Base-by-base conservation (phyloP, 1,139 yeast species). In the Sugiyamaella castrensis region DNA sequence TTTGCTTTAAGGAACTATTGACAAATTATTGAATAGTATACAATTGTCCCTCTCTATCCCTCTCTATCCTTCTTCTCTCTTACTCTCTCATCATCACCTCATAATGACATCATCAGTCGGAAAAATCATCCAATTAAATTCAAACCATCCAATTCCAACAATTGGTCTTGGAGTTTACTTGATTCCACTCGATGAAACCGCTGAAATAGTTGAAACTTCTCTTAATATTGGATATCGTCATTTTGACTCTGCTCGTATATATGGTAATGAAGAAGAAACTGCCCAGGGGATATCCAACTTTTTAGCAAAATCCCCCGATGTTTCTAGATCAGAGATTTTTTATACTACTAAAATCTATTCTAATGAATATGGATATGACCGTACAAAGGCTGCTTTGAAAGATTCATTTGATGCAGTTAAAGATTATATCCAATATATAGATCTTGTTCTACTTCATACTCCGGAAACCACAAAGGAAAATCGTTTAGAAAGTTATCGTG, bases 291-390 rank as follows among this genome's bases (percentile, higher is more conserved):
- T 81, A 30, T 67, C 73, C 4, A 57, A 63, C 29, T 76, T 71
- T 57, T 59, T 77, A 39, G 62, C 68, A 46, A 73, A 71, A 13
- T 58, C 64, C 52, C 68, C 69, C 5, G 15, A 41, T 34, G 57
- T 54, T 28, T 41, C 46, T 27, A 68, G 94, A 43, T 71, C 70
- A 39, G 89, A 84, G 26, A 76, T 87, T 13, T 83, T 80, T 59
- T 85, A 82, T 62, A 82, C 91, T 4, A 82, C 94, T 32, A 86
- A 86, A 63, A 68, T 85, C 36, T 74, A 81, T 79, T 75, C 79
- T 56, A 66, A 70, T 28, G 77, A 79, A 56, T 79, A 79, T 53
- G 87, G 67, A 0, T 83, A 83, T 63, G 74, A 74, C 4, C 69
- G 70, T 24, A 79, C 89, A 4, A 75, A 74, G 55, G 57, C 57